These are phyloP conservation scores for Xylaria scruposa DNA, from an alignment of 495 filamentous ascomycete genomes.

Conservation along the genomic window DNA sequence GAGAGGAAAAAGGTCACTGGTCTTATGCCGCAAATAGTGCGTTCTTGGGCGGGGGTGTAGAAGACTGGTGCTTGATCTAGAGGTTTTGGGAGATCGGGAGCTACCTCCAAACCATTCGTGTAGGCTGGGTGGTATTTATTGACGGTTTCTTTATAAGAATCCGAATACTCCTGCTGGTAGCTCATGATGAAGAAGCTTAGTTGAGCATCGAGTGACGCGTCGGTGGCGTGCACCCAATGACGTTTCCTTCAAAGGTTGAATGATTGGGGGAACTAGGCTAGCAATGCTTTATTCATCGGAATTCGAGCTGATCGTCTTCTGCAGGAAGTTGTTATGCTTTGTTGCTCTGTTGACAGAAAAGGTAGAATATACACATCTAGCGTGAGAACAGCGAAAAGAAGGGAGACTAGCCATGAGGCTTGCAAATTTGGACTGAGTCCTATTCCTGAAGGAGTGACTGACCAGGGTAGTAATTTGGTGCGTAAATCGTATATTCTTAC, in stretches of 20 bases:
- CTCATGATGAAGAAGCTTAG: constrained; percentile 9
- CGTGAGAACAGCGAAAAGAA: not conserved
- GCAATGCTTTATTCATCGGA: not conserved
- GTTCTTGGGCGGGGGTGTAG: constrained; percentile 10
- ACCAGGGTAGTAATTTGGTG: not conserved
- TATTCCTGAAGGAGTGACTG: not conserved
- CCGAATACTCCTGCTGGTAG: not conserved
- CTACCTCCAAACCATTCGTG: not conserved
- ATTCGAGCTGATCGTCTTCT: not conserved
- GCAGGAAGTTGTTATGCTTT: not conserved
- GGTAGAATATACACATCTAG: not conserved
- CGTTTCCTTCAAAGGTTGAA: not conserved
- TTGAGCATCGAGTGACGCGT: not conserved
- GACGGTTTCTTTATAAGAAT: constrained; percentile 14
- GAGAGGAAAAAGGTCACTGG: constrained; percentile 31
- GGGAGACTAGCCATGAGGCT: not conserved
- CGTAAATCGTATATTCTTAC: not conserved
- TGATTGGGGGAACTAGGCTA: not conserved
- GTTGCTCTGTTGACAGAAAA: not conserved
- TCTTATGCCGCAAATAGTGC: constrained; percentile 32
- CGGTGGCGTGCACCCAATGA: not conserved
- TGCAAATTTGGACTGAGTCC: not conserved
- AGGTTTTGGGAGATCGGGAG: not conserved
- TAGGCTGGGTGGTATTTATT: not conserved
- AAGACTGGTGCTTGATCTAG: not conserved